Base-by-base conservation (phyloP, 192 early-diverging fungal species). In the Backusella morwellensis region DNA sequence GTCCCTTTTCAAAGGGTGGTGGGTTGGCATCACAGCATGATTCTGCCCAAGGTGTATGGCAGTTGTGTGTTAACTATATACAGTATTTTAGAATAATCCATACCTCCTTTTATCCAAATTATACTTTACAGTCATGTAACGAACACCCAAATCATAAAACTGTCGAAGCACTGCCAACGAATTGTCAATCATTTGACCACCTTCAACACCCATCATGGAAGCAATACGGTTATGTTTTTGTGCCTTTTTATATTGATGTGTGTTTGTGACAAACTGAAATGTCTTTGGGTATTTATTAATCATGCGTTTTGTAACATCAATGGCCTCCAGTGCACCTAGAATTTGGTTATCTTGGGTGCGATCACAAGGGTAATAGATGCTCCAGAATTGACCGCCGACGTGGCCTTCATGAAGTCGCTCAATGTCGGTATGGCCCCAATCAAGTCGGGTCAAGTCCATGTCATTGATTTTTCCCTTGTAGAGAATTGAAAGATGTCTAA, bases 171-270 rank as follows among this genome's bases (percentile, higher is more conserved):
- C 83, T 19, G 78, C 81, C 69, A 91, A 69, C 5, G 86, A 88
- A 72, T 74, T 85, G 54, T 89, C 89, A 70, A 91, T 91, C 75
- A 85, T 84, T 76, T 92, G 91, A 4, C 85, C 90, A 74, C 91
- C 90, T 77, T 92, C 91, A 12, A 92, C 76, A 34, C 91, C 91
- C 73, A 91, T 86, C 77, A 92, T 81, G 15, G 85, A 87, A 23
- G 89, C 89, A 56, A 92, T 81, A 32, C 86, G 83, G 17, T 85
- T 78, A n/a, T 73, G 68, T 3, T 80, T 35, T 21, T 77, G 73
- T 5, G 87, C 86, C 9, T 78, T 56, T 21, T 80, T 29, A 41
- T 90, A 89, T n/a, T 92, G 86, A 11, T 59, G 70, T 3, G 85
- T 75, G 0, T 78, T 78, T 11, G 32, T 66, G 4, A 86, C 90